Evolutionary conservation across 2,329 filamentous ascomycete species (phyloP).

Genomic region (Sordariomycetes sp.): DNA sequence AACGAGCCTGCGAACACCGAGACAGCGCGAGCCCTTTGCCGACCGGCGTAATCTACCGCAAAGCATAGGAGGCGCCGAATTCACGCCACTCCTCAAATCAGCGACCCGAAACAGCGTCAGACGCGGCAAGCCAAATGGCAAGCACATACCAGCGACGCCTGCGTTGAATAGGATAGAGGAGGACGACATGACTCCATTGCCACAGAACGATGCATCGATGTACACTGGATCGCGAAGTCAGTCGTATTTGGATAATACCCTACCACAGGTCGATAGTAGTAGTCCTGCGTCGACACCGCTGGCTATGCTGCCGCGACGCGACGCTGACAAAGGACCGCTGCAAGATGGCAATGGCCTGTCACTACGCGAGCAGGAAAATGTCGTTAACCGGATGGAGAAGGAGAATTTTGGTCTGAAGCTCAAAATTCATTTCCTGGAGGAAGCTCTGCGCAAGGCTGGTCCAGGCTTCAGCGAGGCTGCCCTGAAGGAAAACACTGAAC

Average conservation of each 20-base stretch:
- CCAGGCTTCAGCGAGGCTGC: constrained; percentile 85
- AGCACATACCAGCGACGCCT: constrained; percentile 56
- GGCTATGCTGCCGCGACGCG: constrained; percentile 55
- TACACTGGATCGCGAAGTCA: constrained; percentile 58
- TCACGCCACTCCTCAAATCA: constrained; percentile 86
- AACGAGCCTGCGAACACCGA: constrained; percentile 61
- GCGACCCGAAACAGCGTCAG: constrained; percentile 64
- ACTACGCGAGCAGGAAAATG: constrained; percentile 86
- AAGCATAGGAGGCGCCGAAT: constrained; percentile 63
- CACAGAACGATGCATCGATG: constrained; percentile 63
- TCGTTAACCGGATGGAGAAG: constrained; percentile 94
- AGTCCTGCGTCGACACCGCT: constrained; percentile 79
- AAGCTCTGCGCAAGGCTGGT: constrained; percentile 77
- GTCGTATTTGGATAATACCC: constrained; percentile 57
- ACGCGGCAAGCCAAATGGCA: constrained; percentile 47
- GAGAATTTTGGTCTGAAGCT: constrained; percentile 96
- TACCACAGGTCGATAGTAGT: constrained; percentile 68
- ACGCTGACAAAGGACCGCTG: constrained; percentile 53
- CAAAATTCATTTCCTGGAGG: constrained; percentile 94
- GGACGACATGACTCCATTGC: constrained; percentile 67
- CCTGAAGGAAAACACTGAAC: constrained; percentile 87
- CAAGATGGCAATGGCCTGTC: constrained; percentile 87
- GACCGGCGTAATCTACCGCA: constrained; percentile 64
- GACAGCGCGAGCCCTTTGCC: constrained; percentile 60
- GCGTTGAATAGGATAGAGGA: constrained; percentile 55